Percentiles rank a stretch among this genome's conserved stretches.
Evolutionary conservation across 2,329 filamentous ascomycete species (phyloP).

Genomic region (Myriosclerotinia duriaeana): DNA sequence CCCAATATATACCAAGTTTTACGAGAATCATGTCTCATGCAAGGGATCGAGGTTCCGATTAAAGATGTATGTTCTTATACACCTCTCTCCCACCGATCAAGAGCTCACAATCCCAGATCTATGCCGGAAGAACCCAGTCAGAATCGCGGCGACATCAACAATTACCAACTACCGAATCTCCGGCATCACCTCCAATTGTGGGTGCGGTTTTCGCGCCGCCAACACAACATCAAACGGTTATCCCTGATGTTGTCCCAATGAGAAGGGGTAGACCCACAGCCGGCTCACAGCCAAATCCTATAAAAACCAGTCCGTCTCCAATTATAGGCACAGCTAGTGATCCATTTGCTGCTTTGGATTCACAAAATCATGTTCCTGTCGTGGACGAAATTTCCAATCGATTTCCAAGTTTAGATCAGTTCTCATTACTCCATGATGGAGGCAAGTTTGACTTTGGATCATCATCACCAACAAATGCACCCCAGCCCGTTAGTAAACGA

Average conservation of each 20-base stretch:
- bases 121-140: constrained; percentile 61
- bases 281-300: constrained; percentile 47
- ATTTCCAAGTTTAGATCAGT: constrained; percentile 91
- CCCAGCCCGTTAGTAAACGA: constrained; percentile 59
- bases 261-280: constrained; percentile 74
- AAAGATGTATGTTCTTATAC: constrained; percentile 68
- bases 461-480: constrained; percentile 48
- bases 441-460: constrained; percentile 80
- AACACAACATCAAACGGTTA: constrained; percentile 64
- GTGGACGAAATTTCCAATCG: constrained; percentile 79
- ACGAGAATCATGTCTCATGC: constrained; percentile 83
- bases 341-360: constrained; percentile 87
- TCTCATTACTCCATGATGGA: constrained; percentile 83
- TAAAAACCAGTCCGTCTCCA: constrained; percentile 65
- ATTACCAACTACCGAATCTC: constrained; percentile 55
- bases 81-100: constrained; percentile 4
- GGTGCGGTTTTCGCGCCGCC: constrained; percentile 82
- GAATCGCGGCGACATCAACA: constrained; percentile 61
- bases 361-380: constrained; percentile 54
- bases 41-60: constrained; percentile 80
- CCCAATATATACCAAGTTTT: constrained; percentile 96
- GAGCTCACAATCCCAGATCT: constrained; percentile 57
- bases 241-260: constrained; percentile 94
- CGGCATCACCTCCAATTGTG: constrained; percentile 58
- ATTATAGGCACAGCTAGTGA: constrained; percentile 69